Conservation (phyloP, 495 filamentous ascomycete species). For the Evansstolkia leycettana region DNA sequence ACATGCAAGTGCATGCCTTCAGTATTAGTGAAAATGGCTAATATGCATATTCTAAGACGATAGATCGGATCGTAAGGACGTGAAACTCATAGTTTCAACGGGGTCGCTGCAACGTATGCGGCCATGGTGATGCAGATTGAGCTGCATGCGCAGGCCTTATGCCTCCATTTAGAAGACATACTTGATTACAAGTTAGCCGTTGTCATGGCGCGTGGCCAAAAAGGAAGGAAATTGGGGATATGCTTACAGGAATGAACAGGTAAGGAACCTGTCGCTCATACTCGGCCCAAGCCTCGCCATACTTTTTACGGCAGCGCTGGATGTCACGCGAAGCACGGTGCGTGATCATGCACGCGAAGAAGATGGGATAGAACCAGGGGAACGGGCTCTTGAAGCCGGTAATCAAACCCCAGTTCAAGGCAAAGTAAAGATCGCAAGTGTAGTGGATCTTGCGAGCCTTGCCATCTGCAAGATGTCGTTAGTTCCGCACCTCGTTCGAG, state of each 20-base stretch:
- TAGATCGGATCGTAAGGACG: not conserved
- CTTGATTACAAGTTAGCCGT: slow-evolving; percentile 6
- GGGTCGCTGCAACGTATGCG: no score
- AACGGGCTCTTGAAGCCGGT: slow-evolving; percentile 68
- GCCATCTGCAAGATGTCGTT: slow-evolving; percentile 33
- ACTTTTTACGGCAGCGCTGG: slow-evolving; percentile 70
- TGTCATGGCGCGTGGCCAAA: slow-evolving; percentile 1
- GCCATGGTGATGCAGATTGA: no score
- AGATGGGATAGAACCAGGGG: slow-evolving; percentile 94
- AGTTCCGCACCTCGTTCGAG: no score
- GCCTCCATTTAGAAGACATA: slow-evolving; percentile 21
- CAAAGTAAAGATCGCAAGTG: slow-evolving; percentile 77
- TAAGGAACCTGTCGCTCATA: slow-evolving; percentile 84
- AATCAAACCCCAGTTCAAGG: slow-evolving; percentile 50
- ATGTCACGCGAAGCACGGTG: slow-evolving; percentile 84
- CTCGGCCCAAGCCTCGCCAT: slow-evolving; percentile 84
- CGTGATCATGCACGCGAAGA: slow-evolving; percentile 84
- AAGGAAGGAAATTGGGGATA: not conserved
- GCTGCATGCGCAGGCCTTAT: no score
- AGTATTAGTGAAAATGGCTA: no score
- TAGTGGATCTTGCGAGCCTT: slow-evolving; percentile 94
- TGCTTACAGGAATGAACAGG: slow-evolving; percentile 89
- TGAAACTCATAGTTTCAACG: not conserved
- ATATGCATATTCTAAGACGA: not conserved
- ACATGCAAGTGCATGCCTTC: no score